Evolutionary conservation across 495 filamentous ascomycete species (phyloP).

Genomic region (Tuber magnatum): DNA sequence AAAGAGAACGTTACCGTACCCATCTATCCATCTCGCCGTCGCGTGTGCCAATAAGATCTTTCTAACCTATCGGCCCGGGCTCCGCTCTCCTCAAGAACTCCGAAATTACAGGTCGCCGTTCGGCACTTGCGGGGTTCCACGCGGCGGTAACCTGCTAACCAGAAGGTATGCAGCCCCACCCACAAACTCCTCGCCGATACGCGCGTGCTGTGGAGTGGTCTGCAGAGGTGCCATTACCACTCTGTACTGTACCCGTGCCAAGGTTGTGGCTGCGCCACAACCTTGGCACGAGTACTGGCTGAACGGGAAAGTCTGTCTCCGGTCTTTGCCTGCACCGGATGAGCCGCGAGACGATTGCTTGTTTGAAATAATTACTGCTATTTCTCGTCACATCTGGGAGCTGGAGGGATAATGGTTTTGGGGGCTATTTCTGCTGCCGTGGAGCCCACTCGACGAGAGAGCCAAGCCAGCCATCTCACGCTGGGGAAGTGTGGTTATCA

Average conservation of each 20-base stretch:
- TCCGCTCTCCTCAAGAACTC: neutral
- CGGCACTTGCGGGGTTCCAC: neutral
- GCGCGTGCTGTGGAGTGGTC: neutral
- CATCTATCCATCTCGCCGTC: neutral
- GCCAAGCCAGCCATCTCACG: too few species aligned
- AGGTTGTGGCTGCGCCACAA: too few species aligned
- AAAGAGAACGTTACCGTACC: neutral
- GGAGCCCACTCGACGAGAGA: neutral
- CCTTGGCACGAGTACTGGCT: too few species aligned
- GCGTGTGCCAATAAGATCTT: neutral
- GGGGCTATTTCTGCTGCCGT: neutral
- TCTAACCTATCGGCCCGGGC: neutral
- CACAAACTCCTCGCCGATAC: neutral
- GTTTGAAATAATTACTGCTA: neutral
- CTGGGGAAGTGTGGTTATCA: neutral
- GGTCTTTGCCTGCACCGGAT: neutral
- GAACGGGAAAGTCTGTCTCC: neutral
- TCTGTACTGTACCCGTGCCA: too few species aligned
- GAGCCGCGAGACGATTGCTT: neutral
- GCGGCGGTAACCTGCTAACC: neutral
- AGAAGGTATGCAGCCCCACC: neutral
- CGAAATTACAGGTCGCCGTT: neutral
- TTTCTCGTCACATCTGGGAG: neutral
- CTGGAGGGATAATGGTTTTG: neutral
- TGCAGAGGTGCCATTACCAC: neutral